These are phyloP conservation scores for Elaeagnus macrophylla DNA, from an alignment of 306 rosid genomes.

Conservation along the genomic window DNA sequence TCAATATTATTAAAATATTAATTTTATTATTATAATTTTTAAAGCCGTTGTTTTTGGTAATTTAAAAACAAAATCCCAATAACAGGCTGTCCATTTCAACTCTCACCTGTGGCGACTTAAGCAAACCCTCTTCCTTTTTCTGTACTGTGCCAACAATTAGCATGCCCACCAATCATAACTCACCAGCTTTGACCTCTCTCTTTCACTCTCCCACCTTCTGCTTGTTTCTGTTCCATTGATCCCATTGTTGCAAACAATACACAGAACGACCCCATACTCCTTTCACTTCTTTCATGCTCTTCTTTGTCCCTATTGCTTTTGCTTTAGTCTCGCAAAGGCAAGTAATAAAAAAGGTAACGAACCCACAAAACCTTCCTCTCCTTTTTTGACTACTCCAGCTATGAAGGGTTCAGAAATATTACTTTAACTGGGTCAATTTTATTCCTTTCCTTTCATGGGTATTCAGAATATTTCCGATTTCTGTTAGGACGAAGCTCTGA, in stretches of 20 bases:
- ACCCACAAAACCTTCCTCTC: slow-evolving; percentile 1
- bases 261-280: not conserved
- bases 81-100: no score
- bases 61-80: no score
- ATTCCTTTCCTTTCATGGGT: slow-evolving; percentile 4
- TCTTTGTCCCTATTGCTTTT: slow-evolving; percentile 1
- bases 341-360: not conserved
- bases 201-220: slow-evolving; percentile 11
- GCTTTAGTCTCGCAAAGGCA: not conserved
- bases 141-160: slow-evolving; percentile 26
- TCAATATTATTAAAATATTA: no score
- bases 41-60: no score
- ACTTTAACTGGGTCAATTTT: not conserved
- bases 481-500: not conserved
- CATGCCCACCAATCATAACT: slow-evolving; percentile 72
- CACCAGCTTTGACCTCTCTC: slow-evolving; percentile 36
- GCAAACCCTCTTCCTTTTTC: slow-evolving; percentile 12
- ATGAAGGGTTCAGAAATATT: not conserved
- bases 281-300: slow-evolving; percentile 20
- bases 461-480: not conserved
- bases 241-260: slow-evolving; percentile 26
- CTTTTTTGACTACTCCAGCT: not conserved
- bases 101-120: not conserved
- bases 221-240: slow-evolving; percentile 40
- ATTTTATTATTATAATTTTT: no score